Evolutionary conservation across 805 yeast genomes (phyloP), one percentile per base, ranked within the genome.

Genomic region (Candida easanensis): DNA sequence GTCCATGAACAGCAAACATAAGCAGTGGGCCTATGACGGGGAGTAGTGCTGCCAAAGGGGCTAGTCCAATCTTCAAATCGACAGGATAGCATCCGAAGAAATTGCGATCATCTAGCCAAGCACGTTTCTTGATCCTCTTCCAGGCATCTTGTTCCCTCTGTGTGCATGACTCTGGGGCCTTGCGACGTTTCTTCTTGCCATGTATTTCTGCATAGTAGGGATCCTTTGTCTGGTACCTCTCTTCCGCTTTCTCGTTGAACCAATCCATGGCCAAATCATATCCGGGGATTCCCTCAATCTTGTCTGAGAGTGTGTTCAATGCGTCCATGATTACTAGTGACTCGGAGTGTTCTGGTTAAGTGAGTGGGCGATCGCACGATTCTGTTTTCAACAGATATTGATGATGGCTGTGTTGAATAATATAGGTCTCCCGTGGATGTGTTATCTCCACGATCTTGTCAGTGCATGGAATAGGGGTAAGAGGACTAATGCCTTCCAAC

Each of bases 51-150:
- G 82, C 72, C 13, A 89, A 39, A 1, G 96, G 93, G 1, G 84
- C 91, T 56, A 83, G 63, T 0, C 97, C 97, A 16, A 85, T 53
- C 1, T 93, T 91, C 51, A 88, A 74, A 63, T 80, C 89, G 51
- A 77, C 71, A 11, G 85, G 82, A 36, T 80, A 82, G 49, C 90
- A 82, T 0, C 96, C 96, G 61, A 85, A 70, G 55, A 88, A 77
- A 60, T 95, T 87, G 51, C 76, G 75, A 60, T 91, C 98, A 58
- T 91, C 89, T 14, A 74, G 57, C 97, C 97, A 90, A 0, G 97
- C 97, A 47, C 78, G 74, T 39, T 67, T 71, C 57, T 83, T 90
- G n/a, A 89, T 68, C 20, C 61, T 65, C 58, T 82, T 84, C 95
- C 93, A 91, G 7, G 73, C 66, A 53, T 76, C 75, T 36, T 73